phyloP scores from a whole-genome alignment of 257 asterid genomes.

The Ilex aquifolium region DNA sequence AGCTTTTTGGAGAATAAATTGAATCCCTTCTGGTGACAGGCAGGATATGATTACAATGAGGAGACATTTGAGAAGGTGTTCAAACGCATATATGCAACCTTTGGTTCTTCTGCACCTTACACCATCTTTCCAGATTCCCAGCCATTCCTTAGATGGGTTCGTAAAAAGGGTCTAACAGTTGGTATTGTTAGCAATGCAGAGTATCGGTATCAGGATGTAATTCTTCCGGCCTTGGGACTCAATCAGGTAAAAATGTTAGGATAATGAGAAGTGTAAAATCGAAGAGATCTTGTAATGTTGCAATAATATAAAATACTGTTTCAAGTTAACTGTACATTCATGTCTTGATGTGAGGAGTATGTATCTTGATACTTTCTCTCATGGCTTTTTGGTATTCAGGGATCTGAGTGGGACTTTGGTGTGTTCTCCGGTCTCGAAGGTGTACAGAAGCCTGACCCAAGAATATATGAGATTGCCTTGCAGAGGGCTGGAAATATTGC shows the following conservation, averaged over 20 bases:
- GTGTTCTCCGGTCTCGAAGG: slow-evolving; percentile 96
- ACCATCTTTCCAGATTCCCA: slow-evolving; percentile 65
- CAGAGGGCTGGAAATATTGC: slow-evolving; percentile 80
- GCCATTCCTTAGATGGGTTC: slow-evolving; percentile 87
- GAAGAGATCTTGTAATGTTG: too few species aligned
- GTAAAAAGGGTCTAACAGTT: slow-evolving; percentile 52
- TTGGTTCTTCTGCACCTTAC: slow-evolving; percentile 95
- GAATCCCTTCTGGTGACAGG: slow-evolving; percentile 44
- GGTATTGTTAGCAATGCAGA: slow-evolving; percentile 94
- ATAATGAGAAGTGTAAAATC: not conserved
- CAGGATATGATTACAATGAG: slow-evolving; percentile 92
- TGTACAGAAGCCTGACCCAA: slow-evolving; percentile 84
- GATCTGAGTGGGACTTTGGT: slow-evolving; percentile 97
- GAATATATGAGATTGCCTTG: slow-evolving; percentile 69
- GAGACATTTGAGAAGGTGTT: slow-evolving; percentile 87
- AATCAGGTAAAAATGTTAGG: slow-evolving; percentile 42
- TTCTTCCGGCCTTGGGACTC: slow-evolving; percentile 90
- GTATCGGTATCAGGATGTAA: slow-evolving; percentile 81
- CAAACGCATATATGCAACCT: slow-evolving; percentile 77
- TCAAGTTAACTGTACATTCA: too few species aligned
- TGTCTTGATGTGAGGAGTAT: too few species aligned
- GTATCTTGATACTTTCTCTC: not conserved
- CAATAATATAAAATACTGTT: too few species aligned
- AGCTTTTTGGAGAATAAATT: slow-evolving; percentile 1
- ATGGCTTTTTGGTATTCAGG: slow-evolving; percentile 34